Conservation (phyloP, 495 filamentous ascomycete genomes). For the Aspergillus steynii region DNA sequence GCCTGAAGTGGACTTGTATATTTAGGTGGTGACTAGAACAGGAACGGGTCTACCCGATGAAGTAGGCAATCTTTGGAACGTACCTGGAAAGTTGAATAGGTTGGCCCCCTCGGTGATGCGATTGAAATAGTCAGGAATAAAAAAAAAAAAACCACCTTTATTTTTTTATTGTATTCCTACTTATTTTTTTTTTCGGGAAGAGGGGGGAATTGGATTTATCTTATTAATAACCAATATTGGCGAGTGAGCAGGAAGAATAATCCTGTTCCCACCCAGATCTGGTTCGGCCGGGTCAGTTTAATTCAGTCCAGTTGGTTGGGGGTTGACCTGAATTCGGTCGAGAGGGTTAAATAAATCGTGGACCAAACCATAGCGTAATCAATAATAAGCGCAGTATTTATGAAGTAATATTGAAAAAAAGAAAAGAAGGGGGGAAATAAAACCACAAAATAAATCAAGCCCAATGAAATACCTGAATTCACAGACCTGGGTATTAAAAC, state of each 20-base stretch:
- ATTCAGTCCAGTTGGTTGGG: slow-evolving; percentile 5
- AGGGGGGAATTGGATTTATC: neutral
- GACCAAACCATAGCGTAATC: slow-evolving; percentile 10
- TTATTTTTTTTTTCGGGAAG: neutral
- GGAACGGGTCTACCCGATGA: slow-evolving; percentile 11
- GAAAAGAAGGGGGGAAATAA: neutral
- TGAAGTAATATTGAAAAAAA: neutral
- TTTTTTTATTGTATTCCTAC: slow-evolving; percentile 4
- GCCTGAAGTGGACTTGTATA: slow-evolving; percentile 10
- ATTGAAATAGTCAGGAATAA: slow-evolving; percentile 6
- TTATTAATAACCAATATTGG: slow-evolving; percentile 7
- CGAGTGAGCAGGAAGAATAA: slow-evolving; percentile 5
- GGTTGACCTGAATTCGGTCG: slow-evolving; percentile 2
- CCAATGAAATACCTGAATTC: neutral
- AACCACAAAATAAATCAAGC: slow-evolving; percentile 5
- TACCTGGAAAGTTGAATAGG: slow-evolving; percentile 2
- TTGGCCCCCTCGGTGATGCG: neutral
- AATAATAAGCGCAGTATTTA: slow-evolving; percentile 9
- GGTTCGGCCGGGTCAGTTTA: slow-evolving; percentile 8
- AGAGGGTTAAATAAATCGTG: neutral
- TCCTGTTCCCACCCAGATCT: slow-evolving; percentile 7
- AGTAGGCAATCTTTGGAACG: slow-evolving; percentile 8
- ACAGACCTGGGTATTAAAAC: neutral
- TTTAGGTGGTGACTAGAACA: slow-evolving; percentile 8
- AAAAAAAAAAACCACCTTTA: neutral